Base-by-base conservation (phyloP, 2,329 filamentous ascomycete genomes). In the Fusarium metavorans region DNA sequence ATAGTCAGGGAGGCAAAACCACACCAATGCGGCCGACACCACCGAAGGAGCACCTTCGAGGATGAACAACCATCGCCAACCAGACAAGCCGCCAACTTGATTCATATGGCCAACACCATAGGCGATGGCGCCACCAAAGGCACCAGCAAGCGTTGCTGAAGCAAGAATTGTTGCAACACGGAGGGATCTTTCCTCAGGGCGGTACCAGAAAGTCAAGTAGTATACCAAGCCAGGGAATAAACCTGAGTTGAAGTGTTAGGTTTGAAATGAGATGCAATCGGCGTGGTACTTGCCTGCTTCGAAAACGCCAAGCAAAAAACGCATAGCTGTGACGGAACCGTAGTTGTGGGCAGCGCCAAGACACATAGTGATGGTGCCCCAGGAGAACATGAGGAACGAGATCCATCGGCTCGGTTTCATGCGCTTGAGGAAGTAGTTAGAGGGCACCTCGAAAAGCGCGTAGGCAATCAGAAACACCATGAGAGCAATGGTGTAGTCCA, bases 71-170 rank as follows among this genome's bases (percentile, higher is more conserved):
- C 85, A 93, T 50, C 92, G 85, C 93, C 92, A 95, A 1, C 90
- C 92, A 3, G 87, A 85, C 23, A 90, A 84, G 0, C 91, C 92
- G 0, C 84, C 81, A 0, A 88, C 82, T 4, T 89, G 87, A 70
- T 93, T 90, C 89, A 94, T 92, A 75, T 91, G 90, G 0, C 91
- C 91, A 62, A 94, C 91, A 0, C 87, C 92, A 65, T 91, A 94
- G 0, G 92, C 92, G 5, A 94, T 88, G 0, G 93, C 86, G 2
- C 93, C 93, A 2, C 92, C 92, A 72, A 90, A 93, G 2, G 92
- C 92, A 5, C 92, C 92, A 0, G 92, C 91, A 0, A 94, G 84
- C 0, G 92, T 92, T 1, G 92, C 90, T 13, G 86, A 89, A 16
- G 91, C 88, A 71, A 94, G 90, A 0, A 94, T 88, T 66, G 92